phyloP scores from a whole-genome alignment of 352 stramenopile species.

The Stephanocyclus meneghinianus region DNA sequence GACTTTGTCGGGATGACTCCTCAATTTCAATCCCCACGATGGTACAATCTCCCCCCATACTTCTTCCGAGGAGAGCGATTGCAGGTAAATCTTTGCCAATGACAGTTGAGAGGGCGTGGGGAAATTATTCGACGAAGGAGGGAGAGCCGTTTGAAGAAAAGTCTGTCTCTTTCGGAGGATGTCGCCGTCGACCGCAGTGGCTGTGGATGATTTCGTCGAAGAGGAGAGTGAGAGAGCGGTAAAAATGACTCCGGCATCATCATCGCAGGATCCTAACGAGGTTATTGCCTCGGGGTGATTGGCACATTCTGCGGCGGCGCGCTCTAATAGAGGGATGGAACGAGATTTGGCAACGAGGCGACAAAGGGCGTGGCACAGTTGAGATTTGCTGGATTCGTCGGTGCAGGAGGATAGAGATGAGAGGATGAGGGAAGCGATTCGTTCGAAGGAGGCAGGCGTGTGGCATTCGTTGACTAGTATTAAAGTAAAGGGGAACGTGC shows the following conservation, averaged over 20 bases:
- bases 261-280: slow-evolving; percentile 8
- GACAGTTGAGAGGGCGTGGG: slow-evolving; percentile 11
- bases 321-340: slow-evolving; percentile 3
- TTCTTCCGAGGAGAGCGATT: slow-evolving; percentile 6
- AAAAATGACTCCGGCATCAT: slow-evolving; percentile 9
- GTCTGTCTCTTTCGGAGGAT: background rate
- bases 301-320: background rate
- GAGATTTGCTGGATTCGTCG: background rate
- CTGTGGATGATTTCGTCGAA: background rate
- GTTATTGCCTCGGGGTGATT: background rate
- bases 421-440: slow-evolving; percentile 2
- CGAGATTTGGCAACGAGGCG: slow-evolving; percentile 17
- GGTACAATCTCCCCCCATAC: slow-evolving; percentile 46
- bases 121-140: slow-evolving; percentile 28
- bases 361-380: slow-evolving; percentile 33
- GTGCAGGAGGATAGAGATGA: background rate
- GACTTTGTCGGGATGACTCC: slow-evolving; percentile 59
- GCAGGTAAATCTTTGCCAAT: slow-evolving; percentile 26
- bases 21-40: slow-evolving; percentile 57
- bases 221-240: slow-evolving; percentile 29
- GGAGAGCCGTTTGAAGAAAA: slow-evolving; percentile 21
- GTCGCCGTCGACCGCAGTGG: background rate
- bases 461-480: slow-evolving; percentile 3
- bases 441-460: background rate
- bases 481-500: background rate